phyloP scores from a whole-genome alignment of 345 rosid genomes.

The Melaleuca alternifolia region DNA sequence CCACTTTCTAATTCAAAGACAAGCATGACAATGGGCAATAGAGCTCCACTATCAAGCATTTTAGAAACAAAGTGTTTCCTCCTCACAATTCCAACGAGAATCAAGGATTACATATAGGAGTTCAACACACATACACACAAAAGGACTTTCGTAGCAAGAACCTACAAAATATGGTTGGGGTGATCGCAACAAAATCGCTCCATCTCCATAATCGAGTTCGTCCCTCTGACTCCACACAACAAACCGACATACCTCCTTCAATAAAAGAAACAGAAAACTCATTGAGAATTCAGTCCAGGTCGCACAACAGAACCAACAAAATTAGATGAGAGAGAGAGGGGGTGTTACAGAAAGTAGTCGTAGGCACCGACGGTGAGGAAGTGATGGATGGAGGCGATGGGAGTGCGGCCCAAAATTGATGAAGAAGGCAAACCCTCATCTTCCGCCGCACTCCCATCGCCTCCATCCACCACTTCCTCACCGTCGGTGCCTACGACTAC shows the following conservation, averaged over 20 bases:
- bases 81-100: too few species aligned
- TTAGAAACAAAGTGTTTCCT: too few species aligned
- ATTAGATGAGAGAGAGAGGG: background rate
- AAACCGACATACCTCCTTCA: conserved; percentile 46
- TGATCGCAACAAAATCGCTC: conserved; percentile 66
- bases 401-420: too few species aligned
- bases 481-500: too few species aligned
- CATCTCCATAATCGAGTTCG: conserved; percentile 35
- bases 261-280: background rate
- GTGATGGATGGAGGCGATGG: conserved; percentile 54
- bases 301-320: background rate
- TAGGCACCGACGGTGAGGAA: conserved; percentile 87
- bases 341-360: conserved; percentile 55
- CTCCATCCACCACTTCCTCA: too few species aligned
- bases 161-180: conserved; percentile 49
- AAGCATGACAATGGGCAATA: too few species aligned
- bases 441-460: too few species aligned
- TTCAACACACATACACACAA: background rate
- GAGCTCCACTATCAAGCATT: too few species aligned
- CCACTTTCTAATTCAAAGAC: too few species aligned
- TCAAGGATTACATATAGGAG: too few species aligned
- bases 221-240: conserved; percentile 56
- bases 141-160: background rate
- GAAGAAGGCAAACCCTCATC: too few species aligned
- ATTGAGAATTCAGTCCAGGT: background rate